Percentiles rank a stretch among this genome's conserved stretches.
Evolutionary conservation across 2,329 filamentous ascomycete genomes (phyloP).

Genomic region (Ophiognomonia clavigignenti-juglandacearum): DNA sequence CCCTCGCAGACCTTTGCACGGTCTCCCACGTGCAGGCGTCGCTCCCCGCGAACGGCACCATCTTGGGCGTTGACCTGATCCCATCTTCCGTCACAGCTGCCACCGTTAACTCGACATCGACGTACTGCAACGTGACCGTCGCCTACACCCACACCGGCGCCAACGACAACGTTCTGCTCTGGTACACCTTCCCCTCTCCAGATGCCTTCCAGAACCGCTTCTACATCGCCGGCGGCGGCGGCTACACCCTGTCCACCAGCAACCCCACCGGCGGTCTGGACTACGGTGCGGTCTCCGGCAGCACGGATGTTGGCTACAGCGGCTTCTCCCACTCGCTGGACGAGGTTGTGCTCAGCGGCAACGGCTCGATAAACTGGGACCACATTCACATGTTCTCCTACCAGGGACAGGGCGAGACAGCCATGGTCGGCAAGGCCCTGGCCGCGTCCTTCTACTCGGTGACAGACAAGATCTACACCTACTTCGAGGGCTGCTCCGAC

Average conservation of each 20-base stretch:
- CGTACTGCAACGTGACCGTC: slow-evolving; percentile 33
- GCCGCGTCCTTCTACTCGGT: slow-evolving; percentile 34
- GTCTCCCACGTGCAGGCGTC: slow-evolving; percentile 35
- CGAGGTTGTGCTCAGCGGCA: slow-evolving; percentile 36
- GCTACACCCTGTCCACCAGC: slow-evolving; percentile 31
- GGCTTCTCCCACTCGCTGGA: slow-evolving; percentile 33
- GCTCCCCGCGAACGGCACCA: slow-evolving; percentile 35
- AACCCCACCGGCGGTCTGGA: slow-evolving; percentile 32
- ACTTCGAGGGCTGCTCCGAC: slow-evolving; percentile 46
- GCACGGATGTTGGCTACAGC: slow-evolving; percentile 39
- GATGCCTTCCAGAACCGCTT: slow-evolving; percentile 38
- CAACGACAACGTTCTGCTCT: slow-evolving; percentile 27
- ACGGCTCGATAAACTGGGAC: slow-evolving; percentile 48
- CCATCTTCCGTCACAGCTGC: slow-evolving; percentile 36
- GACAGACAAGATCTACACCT: slow-evolving; percentile 36
- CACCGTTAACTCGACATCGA: too few relatives aligned
- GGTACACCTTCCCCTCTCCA: slow-evolving; percentile 30
- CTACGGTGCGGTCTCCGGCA: slow-evolving; percentile 36
- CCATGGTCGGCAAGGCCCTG: slow-evolving; percentile 38
- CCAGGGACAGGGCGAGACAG: slow-evolving; percentile 47
- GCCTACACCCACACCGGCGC: slow-evolving; percentile 29
- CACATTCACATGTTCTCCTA: slow-evolving; percentile 46
- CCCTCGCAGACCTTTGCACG: slow-evolving; percentile 37
- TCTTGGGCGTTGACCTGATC: slow-evolving; percentile 35
- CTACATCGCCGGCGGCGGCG: slow-evolving; percentile 39